Base-by-base conservation (phyloP, 768 basidiomycete species). In the Mycena leptocephala region DNA sequence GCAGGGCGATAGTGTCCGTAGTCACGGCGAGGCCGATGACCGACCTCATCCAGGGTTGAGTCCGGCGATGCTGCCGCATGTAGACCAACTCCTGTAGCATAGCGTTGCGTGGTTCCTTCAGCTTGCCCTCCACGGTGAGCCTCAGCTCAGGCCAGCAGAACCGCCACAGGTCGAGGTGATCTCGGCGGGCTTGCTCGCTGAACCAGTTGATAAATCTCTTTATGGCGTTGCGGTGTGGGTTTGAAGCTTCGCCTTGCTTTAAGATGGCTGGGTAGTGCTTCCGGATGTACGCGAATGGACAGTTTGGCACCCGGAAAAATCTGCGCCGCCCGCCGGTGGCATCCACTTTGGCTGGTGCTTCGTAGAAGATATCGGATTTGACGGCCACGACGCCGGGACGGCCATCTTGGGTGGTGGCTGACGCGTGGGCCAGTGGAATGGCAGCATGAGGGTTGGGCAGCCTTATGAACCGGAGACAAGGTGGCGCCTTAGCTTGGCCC, bases 21-120 rank as follows among this genome's bases (percentile, higher is more conserved):
- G 72, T 73, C 30, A 66, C 28, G 22, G 61, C 56, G 24, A 73
- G 72, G 24, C 72, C 72, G 1, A 59, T 2, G n/a, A 67, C 51
- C 11, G 56, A 73, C 64, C 43, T 58, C 72, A 73, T 73, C 72
- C 63, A 73, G 56, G 72, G 72, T 43, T 73, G 72, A 6, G 72
- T 46, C 41, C 64, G 72, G 16, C 72, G 72, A 32, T 73, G 72
- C 55, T 73, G 72, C n/a, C 64, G n/a, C 72, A 73, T 73, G 13
- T 66, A 73, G 0, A 59, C 72, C 1, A 66, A 26, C 41, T 73
- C 72, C 16, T 73, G 64, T 5, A 73, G 64, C 7, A 73, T 59
- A 5, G 63, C 64, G 7, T 67, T 18, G 9, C 18, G 22, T 4
- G 28, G 35, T 26, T 58, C 55, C 11, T 28, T 28, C 9, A 66